Base-by-base conservation (phyloP, 148 eudicot species). In the Persicaria tinctoria region DNA sequence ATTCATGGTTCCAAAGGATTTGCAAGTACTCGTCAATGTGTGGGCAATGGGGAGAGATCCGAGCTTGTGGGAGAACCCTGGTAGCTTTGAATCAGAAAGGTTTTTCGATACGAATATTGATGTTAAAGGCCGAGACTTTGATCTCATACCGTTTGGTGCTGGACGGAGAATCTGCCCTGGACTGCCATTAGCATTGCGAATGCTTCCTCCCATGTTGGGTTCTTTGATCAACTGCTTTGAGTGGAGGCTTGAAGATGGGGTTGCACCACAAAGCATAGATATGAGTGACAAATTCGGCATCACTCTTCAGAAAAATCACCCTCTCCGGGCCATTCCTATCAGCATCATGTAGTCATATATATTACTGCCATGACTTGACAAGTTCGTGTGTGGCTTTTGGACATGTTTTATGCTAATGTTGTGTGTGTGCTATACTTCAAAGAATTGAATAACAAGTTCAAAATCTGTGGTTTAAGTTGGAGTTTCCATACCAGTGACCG, bases 31-130 rank as follows among this genome's bases (percentile, higher is more conserved):
- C 6, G 54, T 48, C 3, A 71, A 71, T 48, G 74, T 46, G 0
- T 71, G 74, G 74, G 74, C 74, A 5, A 71, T 71, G 5, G 74
- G 74, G n/a, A 71, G 54, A 48, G 74, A 71, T 48, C 51, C 74
- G 0, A 71, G 53, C 10, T 9, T 48, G 47, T 71, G 74, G 74
- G 53, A 71, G 17, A 48, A 48, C 14, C 53, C 74, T 8, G 17
- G 47, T n/a, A 5, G 7, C 5, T 71, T 71, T 18, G 54, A 71
- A 18, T 56, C 74, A 9, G 74, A 48, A 46, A 46, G 74, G 11
- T 71, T 71, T 46, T 2, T 48, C 4, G 74, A n/a, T 8, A 8
- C n/a, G 7, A 46, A 71, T 5, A 71, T 48, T 46, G 54, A 71
- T 18, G 51, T 71, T 48, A 71, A 71, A 27, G 74, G 74, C 18